phyloP scores from a whole-genome alignment of 2,329 filamentous ascomycete genomes.

The Phialophora macrospora region DNA sequence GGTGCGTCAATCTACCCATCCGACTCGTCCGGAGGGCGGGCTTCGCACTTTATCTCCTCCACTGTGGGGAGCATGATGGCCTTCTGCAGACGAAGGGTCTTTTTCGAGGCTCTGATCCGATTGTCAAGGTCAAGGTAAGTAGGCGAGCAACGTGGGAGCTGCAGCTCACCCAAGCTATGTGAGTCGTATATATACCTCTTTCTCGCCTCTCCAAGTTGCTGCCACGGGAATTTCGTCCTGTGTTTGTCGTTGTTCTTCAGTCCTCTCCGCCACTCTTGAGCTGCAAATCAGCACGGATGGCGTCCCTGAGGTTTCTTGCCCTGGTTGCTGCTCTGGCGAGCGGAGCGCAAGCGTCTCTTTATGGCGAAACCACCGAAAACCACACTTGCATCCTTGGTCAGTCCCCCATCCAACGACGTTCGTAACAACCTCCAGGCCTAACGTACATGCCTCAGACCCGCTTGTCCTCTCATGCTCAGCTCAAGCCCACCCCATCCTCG shows the following conservation, averaged over 20 bases:
- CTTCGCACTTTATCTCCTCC: neutral
- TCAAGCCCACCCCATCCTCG: constrained; percentile 50
- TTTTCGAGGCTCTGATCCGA: neutral
- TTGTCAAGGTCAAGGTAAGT: neutral
- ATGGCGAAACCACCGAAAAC: constrained; percentile 58
- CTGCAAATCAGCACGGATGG: constrained; percentile 12
- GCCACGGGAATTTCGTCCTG: neutral
- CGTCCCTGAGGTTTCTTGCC: constrained; percentile 14
- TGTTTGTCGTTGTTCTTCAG: neutral
- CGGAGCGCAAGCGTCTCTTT: constrained; percentile 42
- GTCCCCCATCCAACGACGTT: neutral
- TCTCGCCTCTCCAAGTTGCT: constrained; percentile 1
- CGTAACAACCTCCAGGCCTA: neutral
- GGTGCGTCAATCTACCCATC: constrained; percentile 24
- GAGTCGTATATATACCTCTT: constrained; percentile 10
- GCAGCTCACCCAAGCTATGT: constrained; percentile 10
- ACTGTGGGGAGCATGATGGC: constrained; percentile 13
- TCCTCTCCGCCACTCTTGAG: neutral
- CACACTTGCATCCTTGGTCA: constrained; percentile 61
- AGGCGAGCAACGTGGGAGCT: constrained; percentile 10
- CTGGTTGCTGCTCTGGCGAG: constrained; percentile 19
- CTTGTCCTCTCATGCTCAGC: constrained; percentile 56
- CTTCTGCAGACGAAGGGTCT: constrained; percentile 9
- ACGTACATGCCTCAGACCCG: constrained; percentile 18
- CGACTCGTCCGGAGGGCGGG: constrained; percentile 27